These are phyloP conservation scores for Beta vulgaris DNA, from an alignment of 148 eudicot genomes.

Conservation along the genomic window DNA sequence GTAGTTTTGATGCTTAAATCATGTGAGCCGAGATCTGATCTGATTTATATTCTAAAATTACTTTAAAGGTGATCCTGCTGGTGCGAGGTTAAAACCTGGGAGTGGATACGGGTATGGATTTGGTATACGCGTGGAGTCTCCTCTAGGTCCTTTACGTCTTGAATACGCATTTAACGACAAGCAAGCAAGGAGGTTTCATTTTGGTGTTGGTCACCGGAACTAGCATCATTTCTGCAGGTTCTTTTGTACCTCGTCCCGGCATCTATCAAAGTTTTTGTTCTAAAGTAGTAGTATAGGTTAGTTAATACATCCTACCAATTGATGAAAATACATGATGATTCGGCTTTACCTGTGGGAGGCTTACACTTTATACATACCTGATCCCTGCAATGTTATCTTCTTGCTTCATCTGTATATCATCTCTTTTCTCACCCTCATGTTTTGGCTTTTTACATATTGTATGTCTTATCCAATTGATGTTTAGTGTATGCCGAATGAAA, in stretches of 20 bases:
- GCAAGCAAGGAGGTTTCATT: constrained; percentile 76
- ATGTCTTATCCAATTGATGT: neutral
- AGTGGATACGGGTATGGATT: constrained; percentile 92
- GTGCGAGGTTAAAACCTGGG: constrained; percentile 91
- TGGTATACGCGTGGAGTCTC: constrained; percentile 91
- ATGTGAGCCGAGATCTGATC: neutral
- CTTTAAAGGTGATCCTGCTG: constrained; percentile 86
- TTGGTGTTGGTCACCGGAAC: constrained; percentile 88
- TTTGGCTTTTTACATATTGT: neutral
- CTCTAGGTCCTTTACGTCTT: constrained; percentile 87
- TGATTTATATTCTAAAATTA: neutral
- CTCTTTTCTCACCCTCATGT: neutral
- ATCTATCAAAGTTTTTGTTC: neutral
- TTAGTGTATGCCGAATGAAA: no score
- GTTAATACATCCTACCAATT: no score
- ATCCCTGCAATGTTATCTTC: neutral
- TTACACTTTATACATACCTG: neutral
- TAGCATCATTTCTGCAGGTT: constrained; percentile 16
- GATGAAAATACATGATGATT: no score
- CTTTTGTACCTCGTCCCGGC: neutral
- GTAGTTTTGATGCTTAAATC: neutral
- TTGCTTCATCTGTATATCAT: neutral
- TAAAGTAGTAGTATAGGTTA: neutral
- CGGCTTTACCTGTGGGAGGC: neutral
- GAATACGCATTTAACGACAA: constrained; percentile 92